Evolutionary conservation across 345 rosid species (phyloP), one percentile per base, ranked within the genome.

Genomic region (Mercurialis annua): DNA sequence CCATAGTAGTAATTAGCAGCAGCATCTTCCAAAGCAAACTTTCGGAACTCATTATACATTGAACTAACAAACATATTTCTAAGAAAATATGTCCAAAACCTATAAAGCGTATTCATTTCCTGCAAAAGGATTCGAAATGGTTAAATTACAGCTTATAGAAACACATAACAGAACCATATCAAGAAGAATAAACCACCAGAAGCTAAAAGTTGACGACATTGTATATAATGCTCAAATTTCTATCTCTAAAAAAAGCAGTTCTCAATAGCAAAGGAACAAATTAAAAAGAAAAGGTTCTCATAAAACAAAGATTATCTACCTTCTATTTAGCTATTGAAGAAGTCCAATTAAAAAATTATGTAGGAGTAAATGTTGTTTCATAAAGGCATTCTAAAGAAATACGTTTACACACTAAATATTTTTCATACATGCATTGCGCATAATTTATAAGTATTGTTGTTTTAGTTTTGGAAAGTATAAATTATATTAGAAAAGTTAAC

Each of bases 11-110:
- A 94, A 82, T 75, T 82, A 44, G 82, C 86, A 64, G 88, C 85
- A 31, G 95, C 91, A 81, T 93, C 99, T 76, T 94, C 99, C 49
- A 85, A 80, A 30, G 99, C 95, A 68, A 82, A 66, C 79, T 85
- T 91, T 76, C 67, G 81, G 79, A 94, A 94, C 73, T 94, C 99
- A 33, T 89, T 81, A 77, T 94, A 94, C 89, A 94, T 86, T 30
- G 95, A 81, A 50, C 83, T 85, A 33, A 84, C 85, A 82, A 89
- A 87, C 65, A 79, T 69, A 31, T 86, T 86, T 80, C 99, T 83
- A 51, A 94, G 94, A 79, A 94, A 91, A 80, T 85, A 94, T 17
- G 97, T 86, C 99, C 99, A 94, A 76, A 90, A 94, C 62, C 97
- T 81, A 75, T 89, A 94, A 51, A 94, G 77, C 18, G 89, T 85